These are phyloP conservation scores for Histomonas meleagridis DNA, from an alignment of 208 protist species.

Conservation along the genomic window DNA sequence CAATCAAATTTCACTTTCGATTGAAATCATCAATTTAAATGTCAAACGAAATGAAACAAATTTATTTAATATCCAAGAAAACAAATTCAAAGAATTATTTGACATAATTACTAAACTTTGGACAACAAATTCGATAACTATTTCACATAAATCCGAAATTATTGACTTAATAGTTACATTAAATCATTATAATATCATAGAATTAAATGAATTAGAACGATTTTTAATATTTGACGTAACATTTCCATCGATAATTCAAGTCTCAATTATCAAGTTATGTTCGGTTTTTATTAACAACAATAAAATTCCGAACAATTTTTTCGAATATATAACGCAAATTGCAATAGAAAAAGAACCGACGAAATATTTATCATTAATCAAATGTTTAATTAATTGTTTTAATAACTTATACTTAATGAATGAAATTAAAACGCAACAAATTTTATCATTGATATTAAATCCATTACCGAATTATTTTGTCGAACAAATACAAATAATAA, in stretches of 20 bases:
- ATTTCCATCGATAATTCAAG: neutral
- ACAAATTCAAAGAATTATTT: neutral
- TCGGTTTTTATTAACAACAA: neutral
- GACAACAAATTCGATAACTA: neutral
- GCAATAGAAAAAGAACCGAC: neutral
- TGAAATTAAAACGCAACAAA: neutral
- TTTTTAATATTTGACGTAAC: neutral
- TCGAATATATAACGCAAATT: neutral
- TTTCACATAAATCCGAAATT: neutral
- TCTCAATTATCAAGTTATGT: conserved; percentile 25
- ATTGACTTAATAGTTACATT: neutral
- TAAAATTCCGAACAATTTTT: neutral
- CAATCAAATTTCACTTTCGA: neutral
- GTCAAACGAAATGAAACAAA: neutral
- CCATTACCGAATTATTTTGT: conserved; percentile 1
- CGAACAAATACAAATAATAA: neutral
- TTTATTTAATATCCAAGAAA: no score
- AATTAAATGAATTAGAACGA: neutral
- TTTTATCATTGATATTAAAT: neutral
- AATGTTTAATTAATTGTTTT: neutral
- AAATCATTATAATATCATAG: neutral
- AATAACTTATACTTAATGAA: neutral
- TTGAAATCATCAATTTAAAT: conserved; percentile 4
- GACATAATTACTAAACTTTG: neutral
- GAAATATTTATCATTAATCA: neutral